A percentile compares a stretch with the other conserved stretches of the same genome.
phyloP scores from a whole-genome alignment of 2,329 filamentous ascomycete genomes.

The Sclerotinia subarctica region DNA sequence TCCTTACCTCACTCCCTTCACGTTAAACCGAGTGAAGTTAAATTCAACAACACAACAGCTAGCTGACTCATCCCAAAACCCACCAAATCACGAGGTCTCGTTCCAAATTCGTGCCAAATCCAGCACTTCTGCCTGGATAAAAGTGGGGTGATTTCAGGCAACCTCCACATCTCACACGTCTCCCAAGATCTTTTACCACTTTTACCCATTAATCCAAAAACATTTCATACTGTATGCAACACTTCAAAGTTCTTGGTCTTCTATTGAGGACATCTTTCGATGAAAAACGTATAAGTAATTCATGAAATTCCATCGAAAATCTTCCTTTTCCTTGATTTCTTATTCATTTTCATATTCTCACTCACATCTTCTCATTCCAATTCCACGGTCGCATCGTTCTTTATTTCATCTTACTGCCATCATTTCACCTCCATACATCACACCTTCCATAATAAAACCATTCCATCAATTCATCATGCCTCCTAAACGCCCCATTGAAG shows the following conservation, averaged over 20 bases:
- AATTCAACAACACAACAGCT: not conserved
- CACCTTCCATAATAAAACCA: not conserved
- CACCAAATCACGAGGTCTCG: constrained; percentile 2
- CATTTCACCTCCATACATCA: not conserved
- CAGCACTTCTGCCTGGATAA: constrained; percentile 17
- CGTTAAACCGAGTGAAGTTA: not conserved
- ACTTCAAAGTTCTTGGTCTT: not conserved
- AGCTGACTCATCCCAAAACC: not conserved
- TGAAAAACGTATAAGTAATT: constrained; percentile 12
- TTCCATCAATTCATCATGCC: constrained; percentile 15
- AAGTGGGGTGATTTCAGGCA: constrained; percentile 5
- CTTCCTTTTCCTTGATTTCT: not conserved
- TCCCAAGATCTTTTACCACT: too few species aligned
- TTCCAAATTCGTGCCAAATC: not conserved
- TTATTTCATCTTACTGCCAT: not conserved
- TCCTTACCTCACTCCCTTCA: not conserved
- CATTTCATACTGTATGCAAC: not conserved
- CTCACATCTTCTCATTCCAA: not conserved
- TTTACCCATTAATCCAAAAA: not conserved
- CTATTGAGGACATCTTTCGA: not conserved
- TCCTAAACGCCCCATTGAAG: constrained; percentile 1
- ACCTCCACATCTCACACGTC: not conserved
- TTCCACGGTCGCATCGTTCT: not conserved
- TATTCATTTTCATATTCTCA: not conserved
- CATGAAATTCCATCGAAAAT: not conserved